phyloP scores from a whole-genome alignment of 495 filamentous ascomycete species.

The Xylaria sp. region DNA sequence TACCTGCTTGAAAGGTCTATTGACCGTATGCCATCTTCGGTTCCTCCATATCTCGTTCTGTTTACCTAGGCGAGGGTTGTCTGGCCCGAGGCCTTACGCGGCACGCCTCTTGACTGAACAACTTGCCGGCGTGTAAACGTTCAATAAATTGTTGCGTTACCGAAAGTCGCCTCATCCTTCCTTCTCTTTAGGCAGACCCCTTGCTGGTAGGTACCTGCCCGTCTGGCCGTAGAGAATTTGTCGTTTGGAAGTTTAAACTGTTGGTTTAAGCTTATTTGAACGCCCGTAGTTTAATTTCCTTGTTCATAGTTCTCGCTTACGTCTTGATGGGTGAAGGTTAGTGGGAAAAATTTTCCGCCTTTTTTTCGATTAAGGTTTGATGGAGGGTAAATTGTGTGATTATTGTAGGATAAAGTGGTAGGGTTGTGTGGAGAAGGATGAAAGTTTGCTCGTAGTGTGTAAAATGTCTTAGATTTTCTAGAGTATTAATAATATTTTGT shows the following conservation, averaged over 20 bases:
- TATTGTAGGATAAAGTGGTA: neutral
- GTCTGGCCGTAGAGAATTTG: no score
- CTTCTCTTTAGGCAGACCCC: no score
- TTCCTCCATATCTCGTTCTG: no score
- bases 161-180: no score
- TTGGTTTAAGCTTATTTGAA: neutral
- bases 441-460: neutral
- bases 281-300: neutral
- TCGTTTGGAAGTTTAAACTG: neutral
- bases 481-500: neutral
- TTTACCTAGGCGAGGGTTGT: no score
- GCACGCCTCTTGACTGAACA: no score
- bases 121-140: no score
- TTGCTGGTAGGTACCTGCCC: no score
- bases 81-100: no score
- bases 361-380: neutral
- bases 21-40: no score
- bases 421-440: neutral
- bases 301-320: neutral
- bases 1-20: no score
- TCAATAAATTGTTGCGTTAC: no score
- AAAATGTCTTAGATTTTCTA: neutral
- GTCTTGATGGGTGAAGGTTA: neutral
- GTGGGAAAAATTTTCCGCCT: neutral
- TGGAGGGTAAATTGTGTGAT: neutral